phyloP scores from a whole-genome alignment of 345 rosid species.

The Arabidopsis arenosa region DNA sequence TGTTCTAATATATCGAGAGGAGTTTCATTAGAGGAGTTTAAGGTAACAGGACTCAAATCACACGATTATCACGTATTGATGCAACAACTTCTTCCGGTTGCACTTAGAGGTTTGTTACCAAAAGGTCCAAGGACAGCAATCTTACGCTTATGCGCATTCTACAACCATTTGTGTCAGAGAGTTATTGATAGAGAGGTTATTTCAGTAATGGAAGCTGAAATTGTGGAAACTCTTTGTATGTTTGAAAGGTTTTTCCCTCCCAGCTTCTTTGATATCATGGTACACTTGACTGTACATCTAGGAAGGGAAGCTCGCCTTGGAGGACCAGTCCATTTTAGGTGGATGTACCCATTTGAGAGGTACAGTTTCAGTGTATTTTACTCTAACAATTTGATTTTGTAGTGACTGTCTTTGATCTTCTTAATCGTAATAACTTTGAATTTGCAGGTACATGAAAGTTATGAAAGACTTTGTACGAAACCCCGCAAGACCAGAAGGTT shows the following conservation, averaged over 20 bases:
- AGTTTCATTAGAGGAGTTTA: too few relatives aligned
- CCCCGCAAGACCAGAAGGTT: background rate
- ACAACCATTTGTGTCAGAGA: background rate
- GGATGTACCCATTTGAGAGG: slow-evolving; percentile 5
- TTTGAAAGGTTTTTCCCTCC: background rate
- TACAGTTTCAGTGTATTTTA: background rate
- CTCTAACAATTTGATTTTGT: too few relatives aligned
- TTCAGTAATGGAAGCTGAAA: background rate
- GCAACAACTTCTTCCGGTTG: too few relatives aligned
- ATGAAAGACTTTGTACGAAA: background rate
- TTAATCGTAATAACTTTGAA: too few relatives aligned
- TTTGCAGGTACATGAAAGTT: background rate
- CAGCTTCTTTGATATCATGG: background rate
- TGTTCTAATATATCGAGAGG: too few relatives aligned
- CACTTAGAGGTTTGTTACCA: too few relatives aligned
- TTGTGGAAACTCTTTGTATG: background rate
- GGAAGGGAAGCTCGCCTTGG: background rate
- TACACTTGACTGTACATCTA: background rate
- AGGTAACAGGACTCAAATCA: too few relatives aligned
- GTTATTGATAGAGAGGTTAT: background rate
- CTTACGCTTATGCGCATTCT: background rate
- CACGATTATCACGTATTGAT: too few relatives aligned
- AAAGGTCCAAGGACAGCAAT: too few relatives aligned
- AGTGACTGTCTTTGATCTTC: too few relatives aligned
- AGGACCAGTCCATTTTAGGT: slow-evolving; percentile 5